Evolutionary conservation across 306 rosid species (phyloP).

Genomic region (Aeschynomene evenia): DNA sequence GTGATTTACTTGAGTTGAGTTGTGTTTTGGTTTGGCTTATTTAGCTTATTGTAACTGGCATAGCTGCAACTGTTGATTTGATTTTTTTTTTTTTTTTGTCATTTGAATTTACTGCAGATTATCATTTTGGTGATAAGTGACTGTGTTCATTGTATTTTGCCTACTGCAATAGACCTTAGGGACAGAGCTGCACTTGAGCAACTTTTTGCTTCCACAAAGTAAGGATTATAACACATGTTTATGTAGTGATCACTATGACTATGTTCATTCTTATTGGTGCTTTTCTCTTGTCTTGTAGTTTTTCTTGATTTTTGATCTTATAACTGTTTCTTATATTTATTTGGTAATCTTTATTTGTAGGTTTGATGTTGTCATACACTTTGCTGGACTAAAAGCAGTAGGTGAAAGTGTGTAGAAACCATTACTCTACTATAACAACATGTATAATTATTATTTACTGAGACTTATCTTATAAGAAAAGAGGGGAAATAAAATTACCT

Average conservation of each 20-base stretch:
- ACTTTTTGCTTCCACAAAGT: constrained; percentile 68
- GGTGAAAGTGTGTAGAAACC: constrained; percentile 98
- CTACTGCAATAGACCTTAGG: constrained; percentile 68
- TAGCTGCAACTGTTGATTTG: no score
- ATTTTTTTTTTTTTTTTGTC: no score
- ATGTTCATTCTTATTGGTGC: background rate
- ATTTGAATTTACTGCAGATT: no score
- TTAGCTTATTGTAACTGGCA: no score
- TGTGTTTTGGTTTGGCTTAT: no score
- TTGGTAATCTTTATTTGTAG: constrained; percentile 46
- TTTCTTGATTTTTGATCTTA: background rate
- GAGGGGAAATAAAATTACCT: no score
- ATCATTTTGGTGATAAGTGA: constrained; percentile 16
- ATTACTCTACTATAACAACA: constrained; percentile 77
- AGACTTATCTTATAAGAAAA: no score
- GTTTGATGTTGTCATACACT: constrained; percentile 93
- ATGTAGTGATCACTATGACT: background rate
- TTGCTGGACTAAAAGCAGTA: constrained; percentile 96
- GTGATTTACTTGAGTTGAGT: no score
- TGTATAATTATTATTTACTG: no score
- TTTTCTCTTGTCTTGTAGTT: constrained; percentile 2
- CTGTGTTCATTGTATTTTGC: constrained; percentile 23
- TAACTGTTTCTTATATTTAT: background rate
- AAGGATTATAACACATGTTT: constrained; percentile 34
- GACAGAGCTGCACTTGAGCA: constrained; percentile 75